These are phyloP conservation scores for Fraxinus velutina DNA, from an alignment of 305 asterid species.

Conservation along the genomic window DNA sequence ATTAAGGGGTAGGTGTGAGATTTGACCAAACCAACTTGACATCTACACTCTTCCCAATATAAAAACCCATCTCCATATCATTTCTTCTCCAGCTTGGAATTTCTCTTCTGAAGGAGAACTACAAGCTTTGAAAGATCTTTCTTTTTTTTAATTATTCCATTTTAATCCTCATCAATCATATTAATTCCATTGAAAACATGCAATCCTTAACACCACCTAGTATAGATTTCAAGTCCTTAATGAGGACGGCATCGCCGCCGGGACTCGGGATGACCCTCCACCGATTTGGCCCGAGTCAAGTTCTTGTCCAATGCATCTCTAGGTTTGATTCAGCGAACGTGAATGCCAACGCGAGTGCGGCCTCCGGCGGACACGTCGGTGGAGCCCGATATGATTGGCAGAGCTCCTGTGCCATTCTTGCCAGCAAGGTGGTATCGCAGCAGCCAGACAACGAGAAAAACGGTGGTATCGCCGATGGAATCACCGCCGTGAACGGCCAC, in stretches of 20 bases:
- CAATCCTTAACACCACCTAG: not conserved
- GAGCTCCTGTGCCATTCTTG: constrained; percentile 46
- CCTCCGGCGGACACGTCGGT: not conserved
- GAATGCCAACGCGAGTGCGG: not conserved
- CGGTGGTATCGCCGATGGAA: constrained; percentile 26
- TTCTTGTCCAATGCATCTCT: not conserved
- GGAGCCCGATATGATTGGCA: constrained; percentile 46
- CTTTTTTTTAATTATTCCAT: not conserved
- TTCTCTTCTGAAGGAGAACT: not conserved
- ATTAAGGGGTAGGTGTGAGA: not conserved
- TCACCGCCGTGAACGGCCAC: constrained; percentile 48
- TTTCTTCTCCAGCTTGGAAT: not conserved
- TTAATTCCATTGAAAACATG: not conserved
- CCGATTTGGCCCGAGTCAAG: not conserved
- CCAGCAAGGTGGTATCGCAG: constrained; percentile 47
- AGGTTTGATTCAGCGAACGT: not conserved
- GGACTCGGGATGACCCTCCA: not conserved
- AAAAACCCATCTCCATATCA: not conserved
- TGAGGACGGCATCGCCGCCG: not conserved
- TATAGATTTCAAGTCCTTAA: not conserved
- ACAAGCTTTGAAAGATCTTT: not conserved
- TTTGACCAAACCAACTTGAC: not conserved
- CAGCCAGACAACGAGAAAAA: constrained; percentile 39
- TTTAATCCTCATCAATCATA: not conserved
- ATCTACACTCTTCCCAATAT: not conserved